Evolutionary conservation across 73 alveolate species (phyloP).

Genomic region (Paramecium bursaria): DNA sequence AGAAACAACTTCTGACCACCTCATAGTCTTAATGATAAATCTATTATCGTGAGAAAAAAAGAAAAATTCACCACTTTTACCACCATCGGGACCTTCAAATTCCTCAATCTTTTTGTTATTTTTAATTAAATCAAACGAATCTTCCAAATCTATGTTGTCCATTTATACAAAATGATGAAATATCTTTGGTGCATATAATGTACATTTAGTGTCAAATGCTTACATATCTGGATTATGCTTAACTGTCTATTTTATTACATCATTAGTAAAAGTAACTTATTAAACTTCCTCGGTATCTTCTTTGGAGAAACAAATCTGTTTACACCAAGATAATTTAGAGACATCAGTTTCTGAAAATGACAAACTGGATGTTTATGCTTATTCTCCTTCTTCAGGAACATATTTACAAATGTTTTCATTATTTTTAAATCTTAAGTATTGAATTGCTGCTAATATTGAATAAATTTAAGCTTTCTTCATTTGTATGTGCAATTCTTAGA

Average conservation of each 20-base stretch:
- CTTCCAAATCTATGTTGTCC: constrained; percentile 54
- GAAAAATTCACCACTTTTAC: constrained; percentile 97
- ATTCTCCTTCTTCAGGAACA: no score
- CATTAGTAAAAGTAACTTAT: not conserved
- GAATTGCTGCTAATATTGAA: constrained; percentile 32
- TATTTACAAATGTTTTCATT: constrained; percentile 10
- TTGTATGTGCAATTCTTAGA: constrained; percentile 13
- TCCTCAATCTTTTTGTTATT: constrained; percentile 73
- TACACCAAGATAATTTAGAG: no score
- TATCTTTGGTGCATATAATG: constrained; percentile 40
- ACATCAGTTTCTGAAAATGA: no score
- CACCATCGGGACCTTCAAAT: constrained; percentile 76
- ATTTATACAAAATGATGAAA: constrained; percentile 12
- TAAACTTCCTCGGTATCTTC: constrained; percentile 45
- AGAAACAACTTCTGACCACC: constrained; percentile 82
- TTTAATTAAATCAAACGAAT: constrained; percentile 53
- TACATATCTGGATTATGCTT: not conserved
- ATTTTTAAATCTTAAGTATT: not conserved
- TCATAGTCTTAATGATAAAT: constrained; percentile 94
- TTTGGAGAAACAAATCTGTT: no score
- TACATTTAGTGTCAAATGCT: not conserved
- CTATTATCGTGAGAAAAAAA: constrained; percentile 92
- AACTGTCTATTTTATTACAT: not conserved
- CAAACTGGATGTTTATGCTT: no score
- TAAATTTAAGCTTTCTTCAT: constrained; percentile 38